These are phyloP conservation scores for Stropharia rugosoannulata DNA, from an alignment of 768 basidiomycete species.

Conservation along the genomic window DNA sequence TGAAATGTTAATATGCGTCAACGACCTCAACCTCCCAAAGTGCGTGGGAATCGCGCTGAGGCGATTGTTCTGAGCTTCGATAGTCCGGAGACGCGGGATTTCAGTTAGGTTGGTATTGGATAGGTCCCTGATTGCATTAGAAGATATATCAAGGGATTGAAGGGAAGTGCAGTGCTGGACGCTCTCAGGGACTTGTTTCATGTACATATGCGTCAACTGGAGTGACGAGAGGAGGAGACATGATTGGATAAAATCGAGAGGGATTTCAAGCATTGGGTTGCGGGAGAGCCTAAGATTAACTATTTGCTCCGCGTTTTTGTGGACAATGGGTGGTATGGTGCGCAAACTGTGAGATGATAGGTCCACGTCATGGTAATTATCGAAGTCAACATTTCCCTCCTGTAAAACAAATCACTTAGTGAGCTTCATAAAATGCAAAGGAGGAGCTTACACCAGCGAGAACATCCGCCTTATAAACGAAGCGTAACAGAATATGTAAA, in stretches of 20 bases:
- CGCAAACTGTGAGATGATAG: constrained; percentile 78
- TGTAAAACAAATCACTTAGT: constrained; percentile 23
- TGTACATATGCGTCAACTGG: constrained; percentile 85
- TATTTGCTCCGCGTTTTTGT: constrained; percentile 83
- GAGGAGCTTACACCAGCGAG: constrained; percentile 55
- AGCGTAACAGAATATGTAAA: constrained; percentile 81
- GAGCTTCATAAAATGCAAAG: neutral
- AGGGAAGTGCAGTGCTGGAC: constrained; percentile 75
- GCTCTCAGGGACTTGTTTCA: constrained; percentile 89
- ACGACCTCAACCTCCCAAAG: constrained; percentile 68
- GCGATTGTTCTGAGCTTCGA: constrained; percentile 89
- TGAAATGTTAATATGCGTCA: constrained; percentile 86
- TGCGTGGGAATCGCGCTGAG: constrained; percentile 84
- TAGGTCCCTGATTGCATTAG: constrained; percentile 87
- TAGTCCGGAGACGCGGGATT: constrained; percentile 64
- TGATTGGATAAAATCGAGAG: constrained; percentile 92
- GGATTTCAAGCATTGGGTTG: constrained; percentile 95
- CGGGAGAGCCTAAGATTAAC: constrained; percentile 84
- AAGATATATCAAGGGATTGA: constrained; percentile 82
- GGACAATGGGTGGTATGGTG: constrained; percentile 85
- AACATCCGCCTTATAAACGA: constrained; percentile 81
- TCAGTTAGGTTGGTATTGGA: constrained; percentile 82
- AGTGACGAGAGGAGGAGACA: constrained; percentile 84
- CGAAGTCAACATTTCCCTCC: constrained; percentile 74
- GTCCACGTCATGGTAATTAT: constrained; percentile 76